Evolutionary conservation across 495 filamentous ascomycete genomes (phyloP), one percentile per base, ranked within the genome.

Genomic region (Trichoderma erinaceum): DNA sequence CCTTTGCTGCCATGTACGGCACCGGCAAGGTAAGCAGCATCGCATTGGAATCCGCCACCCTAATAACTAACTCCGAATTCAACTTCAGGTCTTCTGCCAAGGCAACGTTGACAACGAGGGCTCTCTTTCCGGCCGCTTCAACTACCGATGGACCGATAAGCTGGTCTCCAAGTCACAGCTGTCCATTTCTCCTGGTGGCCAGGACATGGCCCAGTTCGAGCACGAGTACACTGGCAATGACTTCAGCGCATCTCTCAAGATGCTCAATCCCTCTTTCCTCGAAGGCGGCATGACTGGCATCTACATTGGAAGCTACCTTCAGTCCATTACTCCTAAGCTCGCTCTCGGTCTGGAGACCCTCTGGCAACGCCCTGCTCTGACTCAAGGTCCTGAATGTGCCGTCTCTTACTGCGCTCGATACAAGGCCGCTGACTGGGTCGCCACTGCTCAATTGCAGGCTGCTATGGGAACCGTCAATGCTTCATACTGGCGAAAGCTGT

Each of bases 201-300:
- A 88, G 71, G 89, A 90, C 70, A 91, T 97, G 82, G 80, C 94
- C 67, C 90, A 93, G 70, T 82, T 97, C 70, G 96, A 99, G 71
- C 91, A 93, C 74, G 95, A 98, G 81, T 97, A 96, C 79, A 89
- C 85, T 41, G 96, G 96, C 72, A 81, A 85, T 70, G 96, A 99
- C 78, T 99, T 98, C 79, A 91, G 90, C 6, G 91, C 92, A 11
- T 92, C 90, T 15, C 68, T 99, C 66, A 98, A 97, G 83, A 85
- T 90, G 66, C 84, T 98, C 72, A 97, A 98, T 81, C 93, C 95
- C n/a, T 96, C 92, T 8, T 78, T 88, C 69, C 85, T 99, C 50
- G 93, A 97, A 71, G 94, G 94, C 65, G 90, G 92, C 56, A 78
- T 98, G 64, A 98, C 92, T 16, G 96, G 96, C 72, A 95, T 97